Base-by-base conservation (phyloP, 345 rosid genomes). In the Lenwebbia sp. region DNA sequence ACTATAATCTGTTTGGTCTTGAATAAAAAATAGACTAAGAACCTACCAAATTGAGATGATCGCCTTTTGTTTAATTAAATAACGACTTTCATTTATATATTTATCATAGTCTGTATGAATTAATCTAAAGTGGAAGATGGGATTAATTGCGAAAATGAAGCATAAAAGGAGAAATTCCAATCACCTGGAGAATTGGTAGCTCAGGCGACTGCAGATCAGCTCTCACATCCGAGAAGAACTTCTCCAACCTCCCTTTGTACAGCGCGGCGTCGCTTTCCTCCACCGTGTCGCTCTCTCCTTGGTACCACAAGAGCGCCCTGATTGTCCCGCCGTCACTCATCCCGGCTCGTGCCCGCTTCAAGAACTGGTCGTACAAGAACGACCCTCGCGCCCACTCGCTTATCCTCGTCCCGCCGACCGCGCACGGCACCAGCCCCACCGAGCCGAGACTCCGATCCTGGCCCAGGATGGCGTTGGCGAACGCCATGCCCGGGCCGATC, bases 401-500 rank as follows among this genome's bases (percentile, higher is more conserved):
- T 55, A 97, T 92, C 62, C 88, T 89, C 21, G 95, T 97, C 86
- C 96, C 99, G 15, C 98, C 99, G 13, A 93, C 88, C 37, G 99
- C 96, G 83, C 99, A 97, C 10, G 99, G 99, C 62, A 96, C 98
- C 89, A 97, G 83, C 5, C 98, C 99, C 54, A 95, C 88, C 78
- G 51, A 33, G n/a, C 92, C 94, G 25, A 86, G 88, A 6, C 70
- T 75, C 0, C 87, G 90, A 65, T 83, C 84, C 84, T 49, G 86
- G 62, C 88, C 85, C 87, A 93, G 85, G 25, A 96, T 75, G 33
- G 92, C 88, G 83, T 95, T 94, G 37, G 95, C 92, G 84, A 97
- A 97, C 11, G 96, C 49, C 99, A 97, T 93, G 14, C 98, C 98
- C 1, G 99, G 99, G n/a, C 99, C 99, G 25, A 94, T 70, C 84